Evolutionary conservation across 192 early-diverging fungal genomes (phyloP), one percentile per base, ranked within the genome.

Genomic region (Coemansia sp.): DNA sequence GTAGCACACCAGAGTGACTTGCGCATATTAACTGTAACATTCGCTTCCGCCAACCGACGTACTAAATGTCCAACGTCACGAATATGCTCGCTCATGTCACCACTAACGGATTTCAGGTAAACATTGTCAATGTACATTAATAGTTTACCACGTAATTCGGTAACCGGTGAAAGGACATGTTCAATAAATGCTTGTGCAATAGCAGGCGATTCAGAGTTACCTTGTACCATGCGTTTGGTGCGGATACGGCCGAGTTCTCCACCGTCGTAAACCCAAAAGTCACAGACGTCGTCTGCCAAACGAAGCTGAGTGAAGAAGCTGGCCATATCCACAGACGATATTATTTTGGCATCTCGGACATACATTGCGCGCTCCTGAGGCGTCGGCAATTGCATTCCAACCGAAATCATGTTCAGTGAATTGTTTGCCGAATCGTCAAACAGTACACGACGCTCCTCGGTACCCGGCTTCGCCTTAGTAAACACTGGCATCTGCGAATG

Each of bases 91-190:
- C 25, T 46, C 10, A 25, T 18, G 49, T 69, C 33, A 4, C 60
- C 67, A 4, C 8, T 31, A 1, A 31, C 38, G 4, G 60, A 53
- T 52, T 63, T 58, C 1, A 69, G 1, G 28, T 69, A 69, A 2
- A 69, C 44, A 16, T 69, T 69, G 50, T 69, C 67, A 5, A 68
- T 68, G 32, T 68, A 68, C 5, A 52, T 25, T 6, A 62, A 25
- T 9, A 62, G 0, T 19, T 60, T 62, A 12, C 54, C 55, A 0
- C 27, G 6, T 5, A 63, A 38, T 11, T 7, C 48, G 0, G 23
- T 25, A 10, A 47, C 21, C 14, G 22, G 33, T n/a, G 23, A 33
- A 2, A 69, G 29, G 2, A 63, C 50, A 4, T 69, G 60, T 29
- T 51, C 40, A 27, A 69, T 32, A 23, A 58, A 46, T 21, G 54